Evolutionary conservation across 2,329 filamentous ascomycete genomes (phyloP), one percentile per base, ranked within the genome.

Genomic region (Monosporascus sp.): DNA sequence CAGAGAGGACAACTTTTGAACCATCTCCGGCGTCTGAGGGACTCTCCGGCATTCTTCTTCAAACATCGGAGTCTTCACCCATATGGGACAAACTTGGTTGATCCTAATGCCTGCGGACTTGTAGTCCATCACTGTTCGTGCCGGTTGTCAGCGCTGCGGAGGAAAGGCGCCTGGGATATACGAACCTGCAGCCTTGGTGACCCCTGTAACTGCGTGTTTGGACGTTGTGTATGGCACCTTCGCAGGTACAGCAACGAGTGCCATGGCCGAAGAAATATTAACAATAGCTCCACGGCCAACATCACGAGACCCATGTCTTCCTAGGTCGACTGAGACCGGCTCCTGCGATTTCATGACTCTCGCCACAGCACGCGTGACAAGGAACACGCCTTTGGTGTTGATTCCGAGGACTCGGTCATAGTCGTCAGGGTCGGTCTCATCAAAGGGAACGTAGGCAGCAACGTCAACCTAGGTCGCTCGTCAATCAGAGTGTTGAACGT

Each of bases 221-320:
- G 63, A 62, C 3, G 63, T 60, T 1, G 57, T 52, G 49, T 67
- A 67, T 1, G 61, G 46, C 1, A 49, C 47, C 37, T 60, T 60
- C 4, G 41, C 48, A 5, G 53, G 50, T 2, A 64, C 54, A 8
- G 61, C 57, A 25, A 55, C 51, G 4, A 59, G 15, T 2, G 62
- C 58, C 55, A 63, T 60, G 3, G 61, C 50, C 3, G 63, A 67
- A 38, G 62, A 61, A 9, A 63, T 55, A 44, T 66, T 66, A 15
- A 69, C 60, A 44, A 68, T 68, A 27, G 62, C 61, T 31, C 66
- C 66, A 50, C 66, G 62, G 3, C 59, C 60, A 9, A 52, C 18
- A 17, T 61, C 56, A 22, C 54, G 50, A 5, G 4, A 18, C 3
- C 59, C 61, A 37, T 55, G 61, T 27, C 61, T 51, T 5, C 55